These are phyloP conservation scores for Fusarium lateritium DNA, from an alignment of 2,329 filamentous ascomycete species.

Conservation along the genomic window DNA sequence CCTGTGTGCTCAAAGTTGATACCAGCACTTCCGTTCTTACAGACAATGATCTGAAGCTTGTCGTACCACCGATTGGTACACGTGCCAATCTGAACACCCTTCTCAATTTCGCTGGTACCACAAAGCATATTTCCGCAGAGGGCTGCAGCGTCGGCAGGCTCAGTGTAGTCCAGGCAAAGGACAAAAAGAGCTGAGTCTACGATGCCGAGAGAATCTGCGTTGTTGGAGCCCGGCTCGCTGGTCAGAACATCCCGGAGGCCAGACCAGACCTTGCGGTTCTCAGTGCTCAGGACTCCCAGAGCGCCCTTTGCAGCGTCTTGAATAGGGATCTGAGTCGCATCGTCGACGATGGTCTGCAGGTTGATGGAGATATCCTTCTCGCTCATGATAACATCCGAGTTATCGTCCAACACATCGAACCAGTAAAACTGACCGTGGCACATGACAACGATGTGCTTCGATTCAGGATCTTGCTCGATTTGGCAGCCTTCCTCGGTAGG, in stretches of 20 bases:
- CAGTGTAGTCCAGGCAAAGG: constrained; percentile 92
- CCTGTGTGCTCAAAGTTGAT: constrained; percentile 99
- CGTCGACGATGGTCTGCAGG: constrained; percentile 90
- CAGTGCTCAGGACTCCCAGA: constrained; percentile 92
- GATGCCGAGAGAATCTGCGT: constrained; percentile 94
- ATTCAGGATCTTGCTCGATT: constrained; percentile 93
- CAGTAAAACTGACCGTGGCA: constrained; percentile 98
- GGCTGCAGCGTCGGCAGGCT: constrained; percentile 83
- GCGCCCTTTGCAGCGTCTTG: constrained; percentile 97
- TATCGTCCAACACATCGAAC: constrained; percentile 97
- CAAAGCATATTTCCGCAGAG: constrained; percentile 99
- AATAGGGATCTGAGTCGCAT: constrained; percentile 90
- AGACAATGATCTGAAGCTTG: constrained; percentile 98
- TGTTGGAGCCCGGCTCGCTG: constrained; percentile 89
- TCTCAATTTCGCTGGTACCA: constrained; percentile 91
- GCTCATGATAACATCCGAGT: constrained; percentile 96
- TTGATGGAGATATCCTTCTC: constrained; percentile 95
- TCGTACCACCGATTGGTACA: constrained; percentile 99
- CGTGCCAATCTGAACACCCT: constrained; percentile 95
- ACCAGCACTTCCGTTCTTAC: constrained; percentile 97
- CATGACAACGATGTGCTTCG: constrained; percentile 93
- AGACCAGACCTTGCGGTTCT: constrained; percentile 97
- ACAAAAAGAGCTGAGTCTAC: constrained; percentile 95
- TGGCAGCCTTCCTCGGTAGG: constrained; percentile 96
- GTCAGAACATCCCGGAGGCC: constrained; percentile 90